phyloP scores from a whole-genome alignment of 306 rosid genomes.

The Acacia crassicarpa region DNA sequence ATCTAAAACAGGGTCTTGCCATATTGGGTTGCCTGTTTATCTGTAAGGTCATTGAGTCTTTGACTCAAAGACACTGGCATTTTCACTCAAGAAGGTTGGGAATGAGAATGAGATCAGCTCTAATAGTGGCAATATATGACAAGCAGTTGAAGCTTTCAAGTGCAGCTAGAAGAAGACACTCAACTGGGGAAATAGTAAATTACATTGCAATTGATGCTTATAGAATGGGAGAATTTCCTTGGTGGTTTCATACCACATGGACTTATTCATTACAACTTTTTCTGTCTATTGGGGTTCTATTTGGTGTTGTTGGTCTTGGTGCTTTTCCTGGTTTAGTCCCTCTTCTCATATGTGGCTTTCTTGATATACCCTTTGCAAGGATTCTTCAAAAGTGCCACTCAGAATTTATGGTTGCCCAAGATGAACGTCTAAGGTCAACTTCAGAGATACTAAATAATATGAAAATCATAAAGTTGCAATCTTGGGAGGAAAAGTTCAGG shows the following conservation, averaged over 20 bases:
- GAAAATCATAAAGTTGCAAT: constrained; percentile 80
- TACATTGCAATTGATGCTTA: constrained; percentile 83
- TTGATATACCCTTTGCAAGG: constrained; percentile 67
- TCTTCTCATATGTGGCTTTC: constrained; percentile 55
- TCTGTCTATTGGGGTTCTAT: constrained; percentile 48
- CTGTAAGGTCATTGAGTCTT: constrained; percentile 55
- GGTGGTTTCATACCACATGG: constrained; percentile 81
- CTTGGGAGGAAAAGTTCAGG: constrained; percentile 82
- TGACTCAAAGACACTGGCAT: constrained; percentile 70
- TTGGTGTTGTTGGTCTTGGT: constrained; percentile 60
- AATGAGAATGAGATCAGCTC: constrained; percentile 76
- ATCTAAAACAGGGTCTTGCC: constrained; percentile 45
- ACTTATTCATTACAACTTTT: constrained; percentile 41
- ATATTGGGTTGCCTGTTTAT: constrained; percentile 53
- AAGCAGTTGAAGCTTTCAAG: constrained; percentile 76
- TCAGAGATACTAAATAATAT: constrained; percentile 79
- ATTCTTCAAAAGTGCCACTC: constrained; percentile 55
- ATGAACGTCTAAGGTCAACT: constrained; percentile 71
- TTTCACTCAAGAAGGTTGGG: constrained; percentile 66
- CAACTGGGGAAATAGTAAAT: constrained; percentile 76
- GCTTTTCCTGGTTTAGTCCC: constrained; percentile 71
- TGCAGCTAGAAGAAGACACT: constrained; percentile 57
- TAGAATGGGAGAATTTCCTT: constrained; percentile 79
- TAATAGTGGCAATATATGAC: constrained; percentile 73
- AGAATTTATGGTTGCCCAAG: constrained; percentile 72